Base-by-base conservation (phyloP, 163 green algal genomes). In the Scenedesmus sp. region DNA sequence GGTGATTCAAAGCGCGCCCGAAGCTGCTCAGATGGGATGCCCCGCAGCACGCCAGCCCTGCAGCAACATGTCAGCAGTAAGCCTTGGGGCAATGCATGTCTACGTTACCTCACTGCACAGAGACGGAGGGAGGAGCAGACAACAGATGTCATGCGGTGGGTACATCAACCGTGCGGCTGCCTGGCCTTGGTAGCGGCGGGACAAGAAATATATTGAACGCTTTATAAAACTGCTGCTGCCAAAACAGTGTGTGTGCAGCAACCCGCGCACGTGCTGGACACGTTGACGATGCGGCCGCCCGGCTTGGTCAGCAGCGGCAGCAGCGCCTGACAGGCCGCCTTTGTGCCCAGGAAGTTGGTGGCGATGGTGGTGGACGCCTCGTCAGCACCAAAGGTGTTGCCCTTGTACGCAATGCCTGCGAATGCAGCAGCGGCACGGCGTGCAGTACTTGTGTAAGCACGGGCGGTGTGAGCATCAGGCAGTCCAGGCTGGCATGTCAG, bases 351-450 rank as follows among this genome's bases (percentile, higher is more conserved):
- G 74, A 95, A 97, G 93, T 98, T 98, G 46, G 91, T 92, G 20
- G 82, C 90, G 15, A 98, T 79, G 0, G 96, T 97, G 3, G 81
- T 60, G 1, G 87, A 20, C 0, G 94, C 94, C 88, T 98, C 96
- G 4, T 97, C 93, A 7, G 94, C 91, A 2, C 96, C 96, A 90
- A 97, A 98, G 0, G 34, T 88, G 92, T 96, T 94, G 74, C 96
- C 95, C 89, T 98, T 97, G 94, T 94, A 97, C 0, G 96, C 96
- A 70, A 97, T 94, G 60, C 96, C 96, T 96, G 0, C 34, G 34
- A 46, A 46, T 46, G 34, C 34, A 46, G 95, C 66, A 56, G 2
- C 64, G n/a, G 67, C 67, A 77, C 10, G 67, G 16, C 16, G 67
- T 15, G 67, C 82, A 54, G 67, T 46, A 46, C 34, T 46, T 46